These are phyloP conservation scores for Stylonectria norvegica DNA, from an alignment of 2,329 filamentous ascomycete species.

Conservation along the genomic window DNA sequence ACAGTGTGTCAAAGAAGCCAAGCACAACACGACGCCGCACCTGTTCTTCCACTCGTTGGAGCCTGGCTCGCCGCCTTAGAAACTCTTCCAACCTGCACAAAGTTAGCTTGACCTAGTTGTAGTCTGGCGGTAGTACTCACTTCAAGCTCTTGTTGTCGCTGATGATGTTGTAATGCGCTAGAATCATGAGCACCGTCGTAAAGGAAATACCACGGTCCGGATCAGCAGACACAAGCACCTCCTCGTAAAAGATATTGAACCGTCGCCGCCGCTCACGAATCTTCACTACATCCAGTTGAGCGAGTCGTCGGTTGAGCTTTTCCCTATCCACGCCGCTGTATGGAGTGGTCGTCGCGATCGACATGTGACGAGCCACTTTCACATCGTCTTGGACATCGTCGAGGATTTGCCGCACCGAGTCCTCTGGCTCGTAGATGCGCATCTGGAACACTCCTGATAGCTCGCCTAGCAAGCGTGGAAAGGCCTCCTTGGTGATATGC, in stretches of 20 bases:
- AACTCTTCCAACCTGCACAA: constrained; percentile 79
- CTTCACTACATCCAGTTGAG: constrained; percentile 67
- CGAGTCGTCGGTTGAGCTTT: constrained; percentile 70
- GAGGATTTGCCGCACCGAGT: constrained; percentile 82
- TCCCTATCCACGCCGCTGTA: constrained; percentile 66
- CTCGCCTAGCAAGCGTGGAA: constrained; percentile 84
- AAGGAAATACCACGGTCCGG: constrained; percentile 88
- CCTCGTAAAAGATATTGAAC: constrained; percentile 95
- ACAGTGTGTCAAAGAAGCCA: constrained; percentile 93
- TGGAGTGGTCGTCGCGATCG: constrained; percentile 50
- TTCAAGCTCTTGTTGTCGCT: constrained; percentile 93
- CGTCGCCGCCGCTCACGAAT: constrained; percentile 73
- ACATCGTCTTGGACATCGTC: constrained; percentile 69
- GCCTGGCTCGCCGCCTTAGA: constrained; percentile 78
- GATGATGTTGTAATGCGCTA: constrained; percentile 98
- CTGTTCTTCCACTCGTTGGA: constrained; percentile 93
- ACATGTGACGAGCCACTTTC: constrained; percentile 51
- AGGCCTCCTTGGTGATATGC: constrained; percentile 84
- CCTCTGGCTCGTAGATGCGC: constrained; percentile 90
- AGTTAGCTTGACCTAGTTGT: neutral
- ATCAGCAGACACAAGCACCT: constrained; percentile 90
- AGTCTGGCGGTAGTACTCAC: constrained; percentile 40
- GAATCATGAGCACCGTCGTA: constrained; percentile 86
- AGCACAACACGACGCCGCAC: constrained; percentile 86
- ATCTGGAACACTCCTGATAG: constrained; percentile 95